These are phyloP conservation scores for Sesbania bispinosa DNA, from an alignment of 306 rosid species.

Conservation along the genomic window DNA sequence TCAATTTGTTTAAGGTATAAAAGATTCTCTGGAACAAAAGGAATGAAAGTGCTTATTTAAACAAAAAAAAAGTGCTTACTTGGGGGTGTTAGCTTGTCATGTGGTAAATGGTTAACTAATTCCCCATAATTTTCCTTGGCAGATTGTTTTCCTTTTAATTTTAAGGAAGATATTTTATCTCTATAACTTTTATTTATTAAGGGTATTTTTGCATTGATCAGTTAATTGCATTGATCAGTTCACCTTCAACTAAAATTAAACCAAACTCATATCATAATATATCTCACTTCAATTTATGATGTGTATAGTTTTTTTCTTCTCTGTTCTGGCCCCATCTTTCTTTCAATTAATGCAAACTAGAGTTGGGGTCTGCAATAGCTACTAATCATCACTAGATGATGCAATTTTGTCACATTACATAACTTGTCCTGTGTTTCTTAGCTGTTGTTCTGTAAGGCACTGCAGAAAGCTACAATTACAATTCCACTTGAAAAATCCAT, in stretches of 20 bases:
- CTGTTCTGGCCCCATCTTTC: constrained; percentile 25
- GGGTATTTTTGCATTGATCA: too few relatives aligned
- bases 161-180: too few relatives aligned
- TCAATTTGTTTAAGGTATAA: too few relatives aligned
- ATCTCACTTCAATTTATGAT: not conserved
- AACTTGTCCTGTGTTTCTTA: constrained; percentile 36
- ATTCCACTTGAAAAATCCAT: not conserved
- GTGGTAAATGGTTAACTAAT: too few relatives aligned
- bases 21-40: too few relatives aligned
- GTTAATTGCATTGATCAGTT: not conserved
- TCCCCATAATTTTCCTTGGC: too few relatives aligned
- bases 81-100: too few relatives aligned
- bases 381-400: constrained; percentile 56
- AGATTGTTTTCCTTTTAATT: too few relatives aligned
- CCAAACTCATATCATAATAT: not conserved
- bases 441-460: constrained; percentile 17
- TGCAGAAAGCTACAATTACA: constrained; percentile 21
- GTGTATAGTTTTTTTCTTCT: not conserved
- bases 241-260: not conserved
- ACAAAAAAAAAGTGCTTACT: too few relatives aligned
- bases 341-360: constrained; percentile 1
- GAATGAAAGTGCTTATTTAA: too few relatives aligned
- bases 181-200: too few relatives aligned
- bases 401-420: constrained; percentile 40
- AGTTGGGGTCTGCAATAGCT: constrained; percentile 34